Conservation (phyloP, 805 yeast species). For the Kodamaea sagamina region DNA sequence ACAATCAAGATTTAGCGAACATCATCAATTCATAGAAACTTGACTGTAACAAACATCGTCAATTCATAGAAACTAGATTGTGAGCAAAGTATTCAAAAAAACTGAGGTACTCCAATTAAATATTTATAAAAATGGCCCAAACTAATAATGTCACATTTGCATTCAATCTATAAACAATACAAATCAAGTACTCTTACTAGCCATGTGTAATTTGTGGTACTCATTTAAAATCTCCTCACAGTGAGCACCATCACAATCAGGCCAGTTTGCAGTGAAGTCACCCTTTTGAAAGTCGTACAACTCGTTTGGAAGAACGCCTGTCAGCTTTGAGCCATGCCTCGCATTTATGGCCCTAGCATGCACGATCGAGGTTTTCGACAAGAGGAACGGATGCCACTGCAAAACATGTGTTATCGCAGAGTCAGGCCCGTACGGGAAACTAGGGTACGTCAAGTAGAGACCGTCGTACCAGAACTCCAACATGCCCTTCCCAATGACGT, state of each 20-base stretch:
- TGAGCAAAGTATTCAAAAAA: no score
- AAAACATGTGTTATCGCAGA: constrained; percentile 81
- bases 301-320: constrained; percentile 19
- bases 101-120: no score
- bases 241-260: constrained; percentile 51
- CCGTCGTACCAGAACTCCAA: constrained; percentile 82
- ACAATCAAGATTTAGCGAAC: no score
- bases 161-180: no score
- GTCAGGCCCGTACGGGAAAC: constrained; percentile 59
- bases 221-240: constrained; percentile 52
- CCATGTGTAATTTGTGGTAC: constrained; percentile 12
- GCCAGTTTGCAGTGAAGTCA: constrained; percentile 67
- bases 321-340: constrained; percentile 19
- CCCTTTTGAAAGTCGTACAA: constrained; percentile 53
- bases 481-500: constrained; percentile 61
- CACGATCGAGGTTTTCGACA: constrained; percentile 72
- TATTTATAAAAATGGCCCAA: no score
- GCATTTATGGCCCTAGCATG: constrained; percentile 48
- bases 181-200: constrained; percentile 1
- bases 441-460: constrained; percentile 64
- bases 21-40: no score
- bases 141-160: no score
- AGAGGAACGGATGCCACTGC: constrained; percentile 90
- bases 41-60: no score
- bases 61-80: no score